Evolutionary conservation across 495 filamentous ascomycete species (phyloP).

Genomic region (Tuber borchii): DNA sequence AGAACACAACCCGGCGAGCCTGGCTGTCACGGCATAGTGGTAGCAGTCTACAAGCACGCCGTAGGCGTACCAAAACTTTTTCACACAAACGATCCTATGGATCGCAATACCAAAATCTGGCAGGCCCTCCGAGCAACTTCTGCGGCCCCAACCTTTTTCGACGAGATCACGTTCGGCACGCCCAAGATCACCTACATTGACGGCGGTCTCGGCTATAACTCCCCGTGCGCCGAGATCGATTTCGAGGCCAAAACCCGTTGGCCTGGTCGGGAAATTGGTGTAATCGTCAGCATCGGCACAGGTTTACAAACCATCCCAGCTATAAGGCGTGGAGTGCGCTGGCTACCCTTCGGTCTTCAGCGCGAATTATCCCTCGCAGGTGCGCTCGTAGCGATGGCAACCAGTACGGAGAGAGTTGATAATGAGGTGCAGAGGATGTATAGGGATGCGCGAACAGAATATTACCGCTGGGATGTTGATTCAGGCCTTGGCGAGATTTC

Average conservation of each 20-base stretch:
- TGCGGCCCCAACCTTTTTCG: slow-evolving; percentile 86
- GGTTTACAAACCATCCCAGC: slow-evolving; percentile 47
- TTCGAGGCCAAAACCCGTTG: slow-evolving; percentile 87
- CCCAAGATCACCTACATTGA: slow-evolving; percentile 90
- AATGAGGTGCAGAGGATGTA: slow-evolving; percentile 32
- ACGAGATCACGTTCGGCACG: slow-evolving; percentile 86
- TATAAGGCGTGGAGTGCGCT: slow-evolving; percentile 7
- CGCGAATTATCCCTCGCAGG: slow-evolving; percentile 18
- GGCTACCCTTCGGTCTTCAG: slow-evolving; percentile 20
- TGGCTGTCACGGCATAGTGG: slow-evolving; percentile 50
- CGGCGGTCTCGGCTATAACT: slow-evolving; percentile 78
- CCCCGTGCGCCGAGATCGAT: slow-evolving; percentile 72
- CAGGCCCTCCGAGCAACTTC: slow-evolving; percentile 86
- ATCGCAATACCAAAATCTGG: slow-evolving; percentile 79
- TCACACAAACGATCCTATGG: slow-evolving; percentile 84
- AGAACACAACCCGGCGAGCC: background rate
- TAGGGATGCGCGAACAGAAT: slow-evolving; percentile 26
- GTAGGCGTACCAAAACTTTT: slow-evolving; percentile 63
- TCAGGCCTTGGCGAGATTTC: slow-evolving; percentile 22
- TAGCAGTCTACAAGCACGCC: slow-evolving; percentile 80
- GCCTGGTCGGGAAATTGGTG: slow-evolving; percentile 86
- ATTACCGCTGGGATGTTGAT: slow-evolving; percentile 33
- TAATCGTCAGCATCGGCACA: slow-evolving; percentile 84
- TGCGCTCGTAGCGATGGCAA: slow-evolving; percentile 29
- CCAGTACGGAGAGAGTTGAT: slow-evolving; percentile 25